Evolutionary conservation across 257 asterid genomes (phyloP).

Genomic region (Solanum ossicruentum): DNA sequence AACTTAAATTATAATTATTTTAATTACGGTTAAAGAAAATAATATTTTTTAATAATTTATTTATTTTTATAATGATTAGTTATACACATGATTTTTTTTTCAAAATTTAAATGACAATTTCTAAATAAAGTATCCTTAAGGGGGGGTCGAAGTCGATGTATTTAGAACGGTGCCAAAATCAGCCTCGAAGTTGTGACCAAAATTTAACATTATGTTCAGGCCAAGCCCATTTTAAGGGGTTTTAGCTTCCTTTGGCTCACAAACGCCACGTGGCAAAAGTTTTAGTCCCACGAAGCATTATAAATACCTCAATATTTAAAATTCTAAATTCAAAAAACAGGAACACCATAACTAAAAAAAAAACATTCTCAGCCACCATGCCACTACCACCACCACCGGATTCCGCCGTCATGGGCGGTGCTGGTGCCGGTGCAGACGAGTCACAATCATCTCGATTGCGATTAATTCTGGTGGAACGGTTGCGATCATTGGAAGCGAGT

Average conservation of each 20-base stretch:
- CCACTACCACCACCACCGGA: not conserved
- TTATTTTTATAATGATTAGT: no score
- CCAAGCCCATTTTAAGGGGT: not conserved
- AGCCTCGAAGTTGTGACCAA: not conserved
- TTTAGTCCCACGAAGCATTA: not conserved
- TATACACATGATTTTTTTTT: no score
- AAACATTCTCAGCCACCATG: not conserved
- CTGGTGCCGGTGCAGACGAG: not conserved
- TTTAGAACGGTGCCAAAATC: not conserved
- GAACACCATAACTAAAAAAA: not conserved
- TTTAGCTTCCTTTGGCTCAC: not conserved
- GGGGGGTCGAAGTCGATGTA: not conserved
- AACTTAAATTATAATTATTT: not conserved
- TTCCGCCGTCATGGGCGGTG: constrained; percentile 31
- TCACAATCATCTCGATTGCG: not conserved
- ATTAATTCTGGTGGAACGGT: constrained; percentile 13
- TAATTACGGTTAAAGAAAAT: no score
- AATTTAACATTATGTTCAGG: not conserved
- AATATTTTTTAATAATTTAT: no score
- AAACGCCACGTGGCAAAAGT: not conserved
- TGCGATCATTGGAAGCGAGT: constrained; percentile 37
- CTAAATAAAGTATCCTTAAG: no score
- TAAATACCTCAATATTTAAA: not conserved
- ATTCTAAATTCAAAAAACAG: not conserved
- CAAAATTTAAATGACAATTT: no score